phyloP scores from a whole-genome alignment of 345 rosid genomes.

The Murraya paniculata region DNA sequence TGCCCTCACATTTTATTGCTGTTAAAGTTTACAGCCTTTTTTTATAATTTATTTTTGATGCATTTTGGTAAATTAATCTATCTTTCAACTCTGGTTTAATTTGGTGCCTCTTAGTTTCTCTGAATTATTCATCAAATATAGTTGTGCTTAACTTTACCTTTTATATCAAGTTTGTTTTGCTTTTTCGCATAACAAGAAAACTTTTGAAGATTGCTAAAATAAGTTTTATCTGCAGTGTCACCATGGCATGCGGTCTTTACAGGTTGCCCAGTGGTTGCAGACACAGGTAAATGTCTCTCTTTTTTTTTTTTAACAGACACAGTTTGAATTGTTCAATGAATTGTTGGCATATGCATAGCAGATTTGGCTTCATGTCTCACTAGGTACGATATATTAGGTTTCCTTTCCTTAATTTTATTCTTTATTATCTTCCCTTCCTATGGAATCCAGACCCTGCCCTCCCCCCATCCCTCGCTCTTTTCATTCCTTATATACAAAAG shows the following conservation, averaged over 20 bases:
- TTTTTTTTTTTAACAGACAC: neutral
- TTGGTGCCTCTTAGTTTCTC: neutral
- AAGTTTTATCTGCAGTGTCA: slow-evolving; percentile 58
- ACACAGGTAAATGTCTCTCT: slow-evolving; percentile 55
- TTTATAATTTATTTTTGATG: neutral
- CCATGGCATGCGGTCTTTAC: slow-evolving; percentile 79
- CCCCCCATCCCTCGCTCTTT: too few relatives aligned
- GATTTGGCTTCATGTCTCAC: too few relatives aligned
- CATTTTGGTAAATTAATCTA: neutral
- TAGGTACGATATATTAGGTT: too few relatives aligned
- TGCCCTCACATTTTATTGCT: neutral
- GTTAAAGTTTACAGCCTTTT: neutral
- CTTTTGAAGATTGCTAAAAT: neutral
- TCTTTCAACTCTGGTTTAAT: too few relatives aligned
- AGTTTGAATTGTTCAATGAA: neutral
- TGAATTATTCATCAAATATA: neutral
- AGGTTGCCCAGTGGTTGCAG: slow-evolving; percentile 87
- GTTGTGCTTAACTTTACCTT: neutral
- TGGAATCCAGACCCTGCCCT: too few relatives aligned
- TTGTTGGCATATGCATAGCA: neutral
- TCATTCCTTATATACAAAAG: too few relatives aligned
- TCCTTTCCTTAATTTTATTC: too few relatives aligned
- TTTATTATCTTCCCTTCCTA: too few relatives aligned
- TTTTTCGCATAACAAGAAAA: neutral
- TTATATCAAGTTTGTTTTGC: neutral